Evolutionary conservation across 192 early-diverging fungal species (phyloP).

Genomic region (Gonapodya prolifera): DNA sequence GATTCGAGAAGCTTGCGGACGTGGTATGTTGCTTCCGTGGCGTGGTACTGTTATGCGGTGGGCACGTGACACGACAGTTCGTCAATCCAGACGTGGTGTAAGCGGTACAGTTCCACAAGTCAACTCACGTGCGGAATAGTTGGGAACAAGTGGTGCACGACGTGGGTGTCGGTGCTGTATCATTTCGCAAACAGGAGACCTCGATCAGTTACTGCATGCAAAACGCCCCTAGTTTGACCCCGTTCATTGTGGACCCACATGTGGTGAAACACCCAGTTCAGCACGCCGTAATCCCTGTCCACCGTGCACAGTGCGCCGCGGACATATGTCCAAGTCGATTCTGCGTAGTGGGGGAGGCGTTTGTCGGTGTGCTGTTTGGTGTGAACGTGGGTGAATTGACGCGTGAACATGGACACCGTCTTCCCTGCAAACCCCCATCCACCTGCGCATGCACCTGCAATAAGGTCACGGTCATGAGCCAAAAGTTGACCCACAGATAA

Average conservation of each 20-base stretch:
- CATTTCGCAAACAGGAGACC: too few relatives aligned
- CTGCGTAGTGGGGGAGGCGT: conserved; percentile 71
- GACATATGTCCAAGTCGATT: conserved; percentile 76
- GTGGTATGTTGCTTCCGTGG: conserved; percentile 69
- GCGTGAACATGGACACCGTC: too few relatives aligned
- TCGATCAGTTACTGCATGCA: neutral
- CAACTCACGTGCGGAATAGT: conserved; percentile 89
- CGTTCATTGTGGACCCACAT: conserved; percentile 16
- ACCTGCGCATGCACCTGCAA: conserved; percentile 25
- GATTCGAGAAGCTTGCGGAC: conserved; percentile 53
- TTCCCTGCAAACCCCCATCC: too few relatives aligned
- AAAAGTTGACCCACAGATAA: conserved; percentile 84
- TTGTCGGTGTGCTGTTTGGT: conserved; percentile 92
- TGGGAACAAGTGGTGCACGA: conserved; percentile 90
- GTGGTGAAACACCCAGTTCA: conserved; percentile 62
- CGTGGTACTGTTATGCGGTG: too few relatives aligned
- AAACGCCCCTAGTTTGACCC: too few relatives aligned
- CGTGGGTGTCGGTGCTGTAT: conserved; percentile 77
- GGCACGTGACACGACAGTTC: too few relatives aligned
- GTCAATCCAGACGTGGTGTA: too few relatives aligned
- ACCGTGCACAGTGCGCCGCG: conserved; percentile 82
- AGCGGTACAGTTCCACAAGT: too few relatives aligned
- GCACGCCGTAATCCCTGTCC: conserved; percentile 79
- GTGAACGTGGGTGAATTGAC: too few relatives aligned
- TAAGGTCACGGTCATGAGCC: conserved; percentile 88